Evolutionary conservation across 2,329 filamentous ascomycete genomes (phyloP).

Genomic region (Cercospora brassicicola): DNA sequence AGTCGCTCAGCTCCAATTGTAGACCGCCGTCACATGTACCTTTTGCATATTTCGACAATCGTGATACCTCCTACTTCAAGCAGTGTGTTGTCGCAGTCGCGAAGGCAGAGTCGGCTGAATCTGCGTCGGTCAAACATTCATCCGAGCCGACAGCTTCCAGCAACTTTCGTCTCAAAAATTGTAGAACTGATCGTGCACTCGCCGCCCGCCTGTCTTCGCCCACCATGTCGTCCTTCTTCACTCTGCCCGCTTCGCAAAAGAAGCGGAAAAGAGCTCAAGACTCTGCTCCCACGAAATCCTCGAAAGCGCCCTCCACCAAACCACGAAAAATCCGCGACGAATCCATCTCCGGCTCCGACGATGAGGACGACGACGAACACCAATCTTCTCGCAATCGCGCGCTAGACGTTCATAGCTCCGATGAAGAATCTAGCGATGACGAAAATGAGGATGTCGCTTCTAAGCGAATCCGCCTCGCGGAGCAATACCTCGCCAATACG

Average conservation of each 20-base stretch:
- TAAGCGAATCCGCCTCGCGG: constrained; percentile 79
- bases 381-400: constrained; percentile 1
- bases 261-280: constrained; percentile 76
- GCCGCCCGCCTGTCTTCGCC: constrained; percentile 6
- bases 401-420: constrained; percentile 45
- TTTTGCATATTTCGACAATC: background rate
- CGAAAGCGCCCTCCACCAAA: constrained; percentile 44
- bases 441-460: constrained; percentile 88
- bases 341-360: constrained; percentile 84
- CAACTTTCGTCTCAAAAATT: constrained; percentile 9
- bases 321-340: constrained; percentile 62
- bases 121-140: background rate
- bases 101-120: background rate
- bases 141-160: background rate
- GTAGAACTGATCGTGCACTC: background rate
- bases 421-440: constrained; percentile 61
- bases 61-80: background rate
- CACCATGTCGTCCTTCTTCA: constrained; percentile 93
- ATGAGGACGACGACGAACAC: constrained; percentile 61
- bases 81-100: background rate
- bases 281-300: constrained; percentile 55
- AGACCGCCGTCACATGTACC: too few relatives aligned
- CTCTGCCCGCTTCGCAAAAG: constrained; percentile 77
- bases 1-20: background rate
- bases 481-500: constrained; percentile 90